Evolutionary conservation across 768 basidiomycete species (phyloP), one percentile per base, ranked within the genome.

Genomic region (Kwoniella sp.): DNA sequence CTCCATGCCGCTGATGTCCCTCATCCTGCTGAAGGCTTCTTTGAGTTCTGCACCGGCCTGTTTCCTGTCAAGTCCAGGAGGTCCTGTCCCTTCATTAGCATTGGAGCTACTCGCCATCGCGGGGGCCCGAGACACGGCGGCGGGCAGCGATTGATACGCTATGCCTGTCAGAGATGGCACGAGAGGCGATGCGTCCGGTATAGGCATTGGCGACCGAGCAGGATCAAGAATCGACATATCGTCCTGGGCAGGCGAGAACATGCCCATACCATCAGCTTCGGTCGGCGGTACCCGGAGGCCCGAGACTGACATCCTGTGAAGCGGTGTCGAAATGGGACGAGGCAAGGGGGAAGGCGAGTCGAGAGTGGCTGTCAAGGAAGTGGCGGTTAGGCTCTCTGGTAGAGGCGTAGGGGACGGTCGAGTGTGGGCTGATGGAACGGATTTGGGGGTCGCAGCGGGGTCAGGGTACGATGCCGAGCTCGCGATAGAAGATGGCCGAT

Each of bases 221-320:
- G 68, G 68, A 65, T 70, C 68, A 8, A 67, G 26, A 25, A 64
- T 52, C 12, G 65, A 67, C 44, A 37, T 57, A 47, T 70, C 68
- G 33, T 70, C 68, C 30, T 58, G 53, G 4, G 68, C 68, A 8
- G 68, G 68, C 1, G 68, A 70, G 21, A 70, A 52, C 4, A 58
- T 13, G 6, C 53, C 36, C 19, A 48, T 17, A 8, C 19, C 37
- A 1, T 24, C 13, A n/a, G 36, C 55, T 36, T 22, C 40, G 63
- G 60, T 24, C 29, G 24, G 21, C 33, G 56, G 55, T 12, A 46
- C 36, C 25, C 44, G 29, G 5, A 51, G 25, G n/a, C 30, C 62
- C 7, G n/a, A 12, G 1, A 15, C n/a, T 3, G 40, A 44, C 40
- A 44, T 9, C 15, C 55, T n/a, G 10, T 22, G 30, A 1, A 56